phyloP scores from a whole-genome alignment of 331 rosid species.

The Acacia concinna region DNA sequence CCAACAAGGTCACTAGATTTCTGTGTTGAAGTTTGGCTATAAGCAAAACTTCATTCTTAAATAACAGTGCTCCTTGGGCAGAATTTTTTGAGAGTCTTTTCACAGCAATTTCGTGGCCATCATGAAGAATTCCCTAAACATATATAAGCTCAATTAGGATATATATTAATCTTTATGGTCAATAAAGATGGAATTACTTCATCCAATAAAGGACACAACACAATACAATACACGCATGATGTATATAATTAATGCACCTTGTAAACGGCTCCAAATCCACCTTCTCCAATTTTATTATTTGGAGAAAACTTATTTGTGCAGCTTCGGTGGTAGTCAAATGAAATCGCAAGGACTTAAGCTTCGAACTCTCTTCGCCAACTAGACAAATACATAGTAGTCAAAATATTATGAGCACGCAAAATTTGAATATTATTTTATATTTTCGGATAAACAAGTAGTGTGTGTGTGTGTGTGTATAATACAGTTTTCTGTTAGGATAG shows the following conservation, averaged over 20 bases:
- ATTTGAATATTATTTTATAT: no score
- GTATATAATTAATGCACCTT: no score
- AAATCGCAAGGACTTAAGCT: not conserved
- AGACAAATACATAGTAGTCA: no score
- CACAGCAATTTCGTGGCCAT: not conserved
- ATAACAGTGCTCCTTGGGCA: not conserved
- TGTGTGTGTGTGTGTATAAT: not conserved
- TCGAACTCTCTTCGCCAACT: not conserved
- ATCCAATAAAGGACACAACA: not conserved
- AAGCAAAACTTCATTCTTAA: not conserved
- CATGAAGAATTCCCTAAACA: not conserved
- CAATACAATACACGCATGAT: no score
- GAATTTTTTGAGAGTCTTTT: not conserved
- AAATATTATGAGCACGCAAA: no score
- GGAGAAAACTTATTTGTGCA: not conserved
- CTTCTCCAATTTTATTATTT: no score
- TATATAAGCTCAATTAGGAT: not conserved
- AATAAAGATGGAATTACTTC: not conserved
- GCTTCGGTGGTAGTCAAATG: not conserved
- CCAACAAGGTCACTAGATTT: not conserved
- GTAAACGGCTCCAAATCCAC: no score
- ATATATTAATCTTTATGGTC: not conserved
- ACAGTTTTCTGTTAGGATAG: not conserved
- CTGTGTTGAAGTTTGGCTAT: not conserved
- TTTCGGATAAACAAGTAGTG: not conserved